phyloP scores from a whole-genome alignment of 495 filamentous ascomycete species.

The Lichina pygmaea region DNA sequence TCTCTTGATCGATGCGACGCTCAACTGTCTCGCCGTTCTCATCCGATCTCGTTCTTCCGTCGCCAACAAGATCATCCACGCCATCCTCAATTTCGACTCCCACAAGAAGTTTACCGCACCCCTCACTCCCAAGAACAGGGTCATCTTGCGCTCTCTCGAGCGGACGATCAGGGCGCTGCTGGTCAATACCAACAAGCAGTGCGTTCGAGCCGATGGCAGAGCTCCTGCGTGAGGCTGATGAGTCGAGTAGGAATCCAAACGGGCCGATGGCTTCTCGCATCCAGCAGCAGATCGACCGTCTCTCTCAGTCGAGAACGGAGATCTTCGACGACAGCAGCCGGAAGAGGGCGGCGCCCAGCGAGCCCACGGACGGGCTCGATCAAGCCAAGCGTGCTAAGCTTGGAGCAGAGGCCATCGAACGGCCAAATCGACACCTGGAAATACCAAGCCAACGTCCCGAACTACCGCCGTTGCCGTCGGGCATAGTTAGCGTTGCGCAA shows the following conservation, averaged over 20 bases:
- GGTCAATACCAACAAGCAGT: conserved; percentile 55
- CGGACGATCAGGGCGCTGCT: conserved; percentile 66
- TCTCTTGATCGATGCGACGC: conserved; percentile 68
- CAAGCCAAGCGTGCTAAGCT: conserved; percentile 42
- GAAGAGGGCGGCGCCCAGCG: conserved; percentile 43
- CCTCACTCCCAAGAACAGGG: conserved; percentile 48
- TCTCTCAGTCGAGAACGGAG: conserved; percentile 46
- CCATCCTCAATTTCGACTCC: conserved; percentile 79
- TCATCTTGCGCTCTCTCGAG: conserved; percentile 79
- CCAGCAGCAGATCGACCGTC: conserved; percentile 52
- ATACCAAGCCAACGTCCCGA: conserved; percentile 14
- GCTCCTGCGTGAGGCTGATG: conserved; percentile 1
- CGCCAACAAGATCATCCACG: conserved; percentile 57
- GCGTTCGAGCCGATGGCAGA: conserved; percentile 5
- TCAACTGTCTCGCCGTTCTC: conserved; percentile 63
- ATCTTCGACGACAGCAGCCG: conserved; percentile 47
- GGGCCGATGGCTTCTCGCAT: conserved; percentile 42
- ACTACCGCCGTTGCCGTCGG: conserved; percentile 39
- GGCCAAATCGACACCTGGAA: conserved; percentile 19
- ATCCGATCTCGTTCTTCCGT: conserved; percentile 57
- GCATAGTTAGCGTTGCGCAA: conserved; percentile 47
- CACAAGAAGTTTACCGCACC: conserved; percentile 48
- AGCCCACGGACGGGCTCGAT: conserved; percentile 42
- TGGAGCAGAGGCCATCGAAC: conserved; percentile 18
- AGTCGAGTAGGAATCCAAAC: conserved; percentile 30